Base-by-base conservation (phyloP, 108 stramenopile species). In the Discostella pseudostelligera region DNA sequence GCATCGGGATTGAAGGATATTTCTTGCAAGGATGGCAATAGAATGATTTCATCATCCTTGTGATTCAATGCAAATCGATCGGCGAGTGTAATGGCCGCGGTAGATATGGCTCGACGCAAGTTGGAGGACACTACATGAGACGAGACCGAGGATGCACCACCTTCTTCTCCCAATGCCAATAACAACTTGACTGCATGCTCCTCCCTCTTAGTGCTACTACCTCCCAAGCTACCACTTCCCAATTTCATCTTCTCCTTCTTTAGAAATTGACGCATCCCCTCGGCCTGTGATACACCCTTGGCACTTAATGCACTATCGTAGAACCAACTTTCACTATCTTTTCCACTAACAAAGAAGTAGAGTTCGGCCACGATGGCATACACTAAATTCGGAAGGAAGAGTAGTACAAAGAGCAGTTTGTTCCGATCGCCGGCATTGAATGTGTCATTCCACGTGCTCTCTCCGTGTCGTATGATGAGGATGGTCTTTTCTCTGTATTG, bases 381-480 rank as follows among this genome's bases (percentile, higher is more conserved):
- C 62, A 89, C 37, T 17, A 91, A 56, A 59, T 82, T 82, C 3
- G 93, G 93, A 32, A 94, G 59, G 74, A 91, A 94, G 50, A 76
- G 70, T 37, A 85, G 42, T 0, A 81, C 45, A 62, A 94, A 94
- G 16, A 49, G n/a, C 26, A 70, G n/a, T 37, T 67, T 72, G 58
- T 71, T 73, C 7, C 89, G 83, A 53, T 89, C 87, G 19, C 94
- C 90, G 62, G 88, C 79, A 68, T 94, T 94, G 75, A 94, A 94
- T n/a, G 89, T 91, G 43, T 94, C 89, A 62, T 94, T 94, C 93
- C 93, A 94, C 14, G 86, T 87, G 14, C 81, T 87, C 65, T 89
- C 93, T 19, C 93, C 93, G 46, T 94, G 93, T 4, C 93, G 86
- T 6, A 94, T 74, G 43, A 94, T 83, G 24, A 94, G 81, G 32